Evolutionary conservation across 352 stramenopile species (phyloP), one percentile per base, ranked within the genome.

Genomic region (Sclerospora graminicola): DNA sequence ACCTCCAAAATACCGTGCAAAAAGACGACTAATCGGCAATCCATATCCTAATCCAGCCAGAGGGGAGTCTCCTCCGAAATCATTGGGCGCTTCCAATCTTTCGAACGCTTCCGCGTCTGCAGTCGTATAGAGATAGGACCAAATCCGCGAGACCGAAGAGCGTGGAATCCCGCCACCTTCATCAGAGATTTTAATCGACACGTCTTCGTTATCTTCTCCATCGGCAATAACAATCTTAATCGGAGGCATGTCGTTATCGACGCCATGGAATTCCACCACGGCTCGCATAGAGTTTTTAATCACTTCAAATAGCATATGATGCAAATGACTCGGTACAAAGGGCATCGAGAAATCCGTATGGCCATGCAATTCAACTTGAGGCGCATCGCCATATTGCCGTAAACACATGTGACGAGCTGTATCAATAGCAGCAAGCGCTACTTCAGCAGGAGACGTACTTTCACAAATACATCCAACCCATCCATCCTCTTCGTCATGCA

Each of bases 211-310:
- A 44, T 98, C 86, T 43, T 97, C 91, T 47, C 96, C 96, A 62
- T 99, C 97, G 0, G 96, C 96, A 67, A 99, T 98, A 28, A 99
- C 90, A 44, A 99, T 96, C 52, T 98, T 97, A 42, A 99, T 98
- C 10, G 94, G 89, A 19, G 96, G 95, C 82, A 98, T 97, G 34
- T 98, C 88, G 23, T 96, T 96, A 57, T 99, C 95, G 8, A 98
- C 75, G 13, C 93, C 95, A 53, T 99, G 95, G 59, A 93, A 95
- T 64, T 99, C 97, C 24, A 98, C 83, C 5, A 98, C 98, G 0
- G 97, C 97, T 38, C 96, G 82, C 95, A 99, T 98, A 8, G 83
- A 95, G 63, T 99, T 99, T 75, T 99, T 99, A 51, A 99, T 83
- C 29, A 99, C 79, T 66, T 99, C 97, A 48, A 99, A 96, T 19